Base-by-base conservation (phyloP, 2,329 filamentous ascomycete species). In the Fusarium abutilonis region DNA sequence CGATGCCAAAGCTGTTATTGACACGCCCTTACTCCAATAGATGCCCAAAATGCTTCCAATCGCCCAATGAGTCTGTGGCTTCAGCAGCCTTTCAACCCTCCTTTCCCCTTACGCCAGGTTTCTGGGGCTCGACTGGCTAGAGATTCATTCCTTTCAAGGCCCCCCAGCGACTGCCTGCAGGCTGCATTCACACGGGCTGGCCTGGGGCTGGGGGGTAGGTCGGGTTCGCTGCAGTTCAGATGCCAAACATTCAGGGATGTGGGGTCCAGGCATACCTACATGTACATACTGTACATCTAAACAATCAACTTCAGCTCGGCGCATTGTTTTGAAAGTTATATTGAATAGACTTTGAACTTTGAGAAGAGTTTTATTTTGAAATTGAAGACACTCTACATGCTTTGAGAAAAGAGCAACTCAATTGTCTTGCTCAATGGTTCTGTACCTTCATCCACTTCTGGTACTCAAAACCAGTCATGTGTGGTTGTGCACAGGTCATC, bases 91-190 rank as follows among this genome's bases (percentile, higher is more conserved):
- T 34, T 40, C 51, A 55, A 44, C 53, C 63, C 52, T 58, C 62
- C 41, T 60, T 67, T 62, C 60, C 63, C 60, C 49, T 67, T 66
- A 56, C 59, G 53, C 57, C 56, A 67, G 51, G 36, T 51, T 55
- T 58, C 52, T 46, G 48, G 58, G 51, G 48, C 49, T 52, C 38
- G 47, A 63, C 53, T 66, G 56, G 60, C 50, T 60, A 51, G 9
- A 52, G 8, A 21, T n/a, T 14, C 50, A 40, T 56, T 49, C 29
- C 48, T 52, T 55, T 17, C 45, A 45, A 34, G 45, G n/a, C 44
- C 58, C 23, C 57, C 58, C 31, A 39, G 44, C 19, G 42, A 52
- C 61, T 58, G 43, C 54, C 58, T 66, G 62, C 62, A 66, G 58
- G 52, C 56, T 62, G 63, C 56, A 63, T 38, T 53, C 32, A 50